Conservation (phyloP, 192 early-diverging fungal genomes). For the Glomus cerebriforme region DNA sequence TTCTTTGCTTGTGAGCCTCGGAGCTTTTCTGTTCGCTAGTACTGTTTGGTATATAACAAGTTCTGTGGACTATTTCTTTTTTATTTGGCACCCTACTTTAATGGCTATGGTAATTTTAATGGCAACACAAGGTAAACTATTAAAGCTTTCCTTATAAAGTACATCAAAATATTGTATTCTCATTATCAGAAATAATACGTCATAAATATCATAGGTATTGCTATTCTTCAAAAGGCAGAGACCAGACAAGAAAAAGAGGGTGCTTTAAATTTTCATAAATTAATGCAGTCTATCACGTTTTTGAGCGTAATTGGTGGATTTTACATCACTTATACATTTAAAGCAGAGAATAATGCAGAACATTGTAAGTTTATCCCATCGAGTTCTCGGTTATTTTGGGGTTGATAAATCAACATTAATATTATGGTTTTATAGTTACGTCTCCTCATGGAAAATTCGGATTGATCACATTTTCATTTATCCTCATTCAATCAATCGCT, state of each 20-base stretch:
- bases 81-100: slow-evolving; percentile 39
- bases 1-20: slow-evolving; percentile 11
- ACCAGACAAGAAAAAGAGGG: slow-evolving; percentile 36
- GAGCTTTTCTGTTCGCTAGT: slow-evolving; percentile 34
- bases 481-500: slow-evolving; percentile 38
- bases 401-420: not conserved
- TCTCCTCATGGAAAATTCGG: slow-evolving; percentile 42
- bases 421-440: not conserved
- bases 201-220: slow-evolving; percentile 28
- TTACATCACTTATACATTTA: slow-evolving; percentile 34
- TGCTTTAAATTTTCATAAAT: slow-evolving; percentile 36
- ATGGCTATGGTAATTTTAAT: slow-evolving; percentile 35
- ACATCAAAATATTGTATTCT: not conserved
- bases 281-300: slow-evolving; percentile 33
- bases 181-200: not conserved
- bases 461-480: slow-evolving; percentile 32
- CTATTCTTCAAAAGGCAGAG: slow-evolving; percentile 37
- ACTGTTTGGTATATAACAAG: slow-evolving; percentile 34
- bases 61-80: slow-evolving; percentile 29
- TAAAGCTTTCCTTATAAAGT: not conserved
- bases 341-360: slow-evolving; percentile 21
- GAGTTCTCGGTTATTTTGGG: not conserved
- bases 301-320: slow-evolving; percentile 32
- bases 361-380: slow-evolving; percentile 33
- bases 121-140: slow-evolving; percentile 37